Conservation (phyloP, 1,284 basidiomycete genomes). For the Cryptococcus sp. region DNA sequence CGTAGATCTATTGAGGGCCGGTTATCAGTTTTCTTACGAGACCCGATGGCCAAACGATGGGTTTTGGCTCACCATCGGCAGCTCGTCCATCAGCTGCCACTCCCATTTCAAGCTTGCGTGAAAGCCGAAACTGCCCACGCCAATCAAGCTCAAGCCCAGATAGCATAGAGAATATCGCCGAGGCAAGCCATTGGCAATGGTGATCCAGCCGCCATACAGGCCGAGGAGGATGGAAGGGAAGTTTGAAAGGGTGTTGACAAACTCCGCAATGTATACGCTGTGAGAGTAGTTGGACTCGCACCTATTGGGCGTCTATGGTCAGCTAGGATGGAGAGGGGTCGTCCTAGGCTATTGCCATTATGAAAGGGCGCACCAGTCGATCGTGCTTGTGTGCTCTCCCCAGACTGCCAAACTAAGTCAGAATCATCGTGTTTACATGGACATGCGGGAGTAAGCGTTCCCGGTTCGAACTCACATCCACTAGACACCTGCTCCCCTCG, state of each 20-base stretch:
- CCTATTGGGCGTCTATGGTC: constrained; percentile 18
- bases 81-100: constrained; percentile 51
- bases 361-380: constrained; percentile 34
- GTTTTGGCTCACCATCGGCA: constrained; percentile 47
- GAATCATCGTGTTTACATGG: not conserved
- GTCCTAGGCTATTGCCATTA: not conserved
- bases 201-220: constrained; percentile 44
- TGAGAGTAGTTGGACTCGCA: constrained; percentile 49
- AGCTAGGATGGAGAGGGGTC: not conserved
- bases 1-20: constrained; percentile 39
- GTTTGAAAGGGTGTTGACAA: constrained; percentile 52
- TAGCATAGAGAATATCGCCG: constrained; percentile 36
- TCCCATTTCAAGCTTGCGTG: constrained; percentile 47
- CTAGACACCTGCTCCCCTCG: constrained; percentile 30
- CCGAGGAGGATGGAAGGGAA: constrained; percentile 50
- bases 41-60: not conserved
- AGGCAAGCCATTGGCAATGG: constrained; percentile 26
- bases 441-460: not conserved
- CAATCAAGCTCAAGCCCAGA: constrained; percentile 44
- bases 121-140: constrained; percentile 47
- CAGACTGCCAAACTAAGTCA: constrained; percentile 23
- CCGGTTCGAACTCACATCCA: constrained; percentile 34
- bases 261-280: constrained; percentile 49
- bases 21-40: not conserved
- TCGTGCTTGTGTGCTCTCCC: constrained; percentile 38